These are phyloP conservation scores for Pseudogymnoascus sp. DNA, from an alignment of 2,329 filamentous ascomycete species.

Conservation along the genomic window DNA sequence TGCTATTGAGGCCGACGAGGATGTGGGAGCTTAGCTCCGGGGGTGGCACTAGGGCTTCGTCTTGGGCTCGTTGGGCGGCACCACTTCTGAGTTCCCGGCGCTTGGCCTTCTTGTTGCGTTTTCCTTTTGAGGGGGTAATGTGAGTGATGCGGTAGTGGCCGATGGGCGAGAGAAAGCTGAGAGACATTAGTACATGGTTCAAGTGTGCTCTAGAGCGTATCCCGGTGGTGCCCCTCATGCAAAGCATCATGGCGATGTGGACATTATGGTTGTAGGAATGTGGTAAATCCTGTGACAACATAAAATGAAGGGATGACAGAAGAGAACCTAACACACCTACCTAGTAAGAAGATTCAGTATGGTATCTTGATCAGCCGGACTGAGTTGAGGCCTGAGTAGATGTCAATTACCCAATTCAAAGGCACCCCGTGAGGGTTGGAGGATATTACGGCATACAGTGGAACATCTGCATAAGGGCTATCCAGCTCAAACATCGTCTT, in stretches of 20 bases:
- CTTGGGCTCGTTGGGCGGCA: conserved; percentile 26
- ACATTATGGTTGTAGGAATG: background rate
- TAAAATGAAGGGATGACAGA: background rate
- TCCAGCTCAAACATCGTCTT: conserved; percentile 57
- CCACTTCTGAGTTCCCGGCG: conserved; percentile 28
- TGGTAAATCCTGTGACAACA: background rate
- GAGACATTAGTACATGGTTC: conserved; percentile 10
- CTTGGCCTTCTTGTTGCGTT: conserved; percentile 46
- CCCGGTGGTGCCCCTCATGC: background rate
- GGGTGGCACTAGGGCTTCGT: background rate
- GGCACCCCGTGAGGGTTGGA: background rate
- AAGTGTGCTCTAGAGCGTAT: background rate
- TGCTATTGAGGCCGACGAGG: conserved; percentile 56
- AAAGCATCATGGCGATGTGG: background rate
- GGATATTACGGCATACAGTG: conserved; percentile 42
- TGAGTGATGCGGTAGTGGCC: conserved; percentile 52
- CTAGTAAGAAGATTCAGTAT: conserved; percentile 60
- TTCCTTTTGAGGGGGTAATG: conserved; percentile 51
- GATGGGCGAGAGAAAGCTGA: conserved; percentile 54
- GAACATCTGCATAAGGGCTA: conserved; percentile 51
- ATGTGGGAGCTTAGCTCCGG: conserved; percentile 50
- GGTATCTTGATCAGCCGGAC: conserved; percentile 48
- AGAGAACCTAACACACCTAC: conserved; percentile 35
- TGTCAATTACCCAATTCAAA: background rate
- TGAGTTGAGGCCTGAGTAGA: conserved; percentile 49